A percentile compares a stretch with the other conserved stretches of the same genome.
These are phyloP conservation scores for Trichoderma sp. DNA, from an alignment of 2,329 filamentous ascomycete genomes.

Conservation along the genomic window DNA sequence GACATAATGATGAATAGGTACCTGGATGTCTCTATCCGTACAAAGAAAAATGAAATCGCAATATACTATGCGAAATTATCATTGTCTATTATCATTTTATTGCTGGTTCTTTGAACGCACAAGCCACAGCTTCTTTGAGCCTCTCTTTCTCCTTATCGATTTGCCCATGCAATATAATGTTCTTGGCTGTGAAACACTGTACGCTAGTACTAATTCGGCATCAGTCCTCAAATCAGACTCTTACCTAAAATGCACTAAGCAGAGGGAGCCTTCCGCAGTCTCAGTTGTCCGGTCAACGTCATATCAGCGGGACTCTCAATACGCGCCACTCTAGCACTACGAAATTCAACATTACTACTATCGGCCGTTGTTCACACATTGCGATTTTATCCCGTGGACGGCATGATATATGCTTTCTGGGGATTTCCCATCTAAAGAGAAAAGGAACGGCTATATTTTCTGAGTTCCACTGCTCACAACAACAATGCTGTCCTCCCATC, in stretches of 20 bases:
- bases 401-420: neutral
- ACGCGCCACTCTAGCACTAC: neutral
- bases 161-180: neutral
- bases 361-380: neutral
- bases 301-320: neutral
- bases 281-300: neutral
- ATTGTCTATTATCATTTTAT: neutral
- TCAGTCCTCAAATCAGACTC: neutral
- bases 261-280: neutral
- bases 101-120: neutral
- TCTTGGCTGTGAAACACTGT: neutral
- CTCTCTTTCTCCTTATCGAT: neutral
- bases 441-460: neutral
- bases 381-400: neutral
- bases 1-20: neutral
- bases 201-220: neutral
- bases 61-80: neutral
- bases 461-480: neutral
- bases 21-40: neutral
- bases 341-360: neutral
- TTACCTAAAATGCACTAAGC: neutral
- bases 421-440: neutral
- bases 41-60: neutral
- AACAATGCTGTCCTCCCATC: slow-evolving; percentile 72
- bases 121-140: neutral